phyloP scores from a whole-genome alignment of 2,329 filamentous ascomycete genomes.

The Aureobasidium sp. region DNA sequence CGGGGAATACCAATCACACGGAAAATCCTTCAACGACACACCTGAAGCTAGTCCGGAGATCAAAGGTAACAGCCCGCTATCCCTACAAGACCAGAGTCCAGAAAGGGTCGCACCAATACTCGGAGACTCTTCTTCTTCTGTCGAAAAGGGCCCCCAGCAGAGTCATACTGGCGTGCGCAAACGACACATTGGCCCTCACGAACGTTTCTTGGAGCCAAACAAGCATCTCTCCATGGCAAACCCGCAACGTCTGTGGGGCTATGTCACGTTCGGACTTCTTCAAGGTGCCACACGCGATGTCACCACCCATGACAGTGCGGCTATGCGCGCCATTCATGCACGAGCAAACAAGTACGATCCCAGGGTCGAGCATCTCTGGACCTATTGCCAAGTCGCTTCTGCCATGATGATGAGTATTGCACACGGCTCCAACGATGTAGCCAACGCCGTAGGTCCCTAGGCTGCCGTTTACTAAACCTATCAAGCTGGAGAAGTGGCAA shows the following conservation, averaged over 20 bases:
- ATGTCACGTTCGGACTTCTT: background rate
- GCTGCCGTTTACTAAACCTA: slow-evolving; percentile 57
- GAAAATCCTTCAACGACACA: background rate
- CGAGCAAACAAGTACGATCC: slow-evolving; percentile 54
- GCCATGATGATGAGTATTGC: slow-evolving; percentile 40
- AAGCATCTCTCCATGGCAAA: background rate
- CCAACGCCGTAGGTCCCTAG: slow-evolving; percentile 56
- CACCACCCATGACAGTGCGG: background rate
- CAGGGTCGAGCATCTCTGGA: slow-evolving; percentile 55
- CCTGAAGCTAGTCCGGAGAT: background rate
- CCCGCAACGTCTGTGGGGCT: background rate
- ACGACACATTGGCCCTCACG: background rate
- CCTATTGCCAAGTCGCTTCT: slow-evolving; percentile 50
- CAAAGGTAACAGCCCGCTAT: background rate
- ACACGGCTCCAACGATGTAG: slow-evolving; percentile 60
- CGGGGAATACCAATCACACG: background rate
- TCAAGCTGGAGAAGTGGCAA: slow-evolving; percentile 58
- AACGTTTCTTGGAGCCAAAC: background rate
- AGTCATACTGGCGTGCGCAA: background rate
- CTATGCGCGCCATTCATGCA: slow-evolving; percentile 52
- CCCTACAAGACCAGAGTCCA: background rate
- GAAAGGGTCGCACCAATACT: background rate
- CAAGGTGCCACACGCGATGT: background rate
- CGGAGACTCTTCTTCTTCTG: background rate
- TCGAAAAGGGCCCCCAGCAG: background rate